Percentiles rank a stretch among this genome's conserved stretches.
Conservation (phyloP, 1,284 basidiomycete genomes). For the Tilletia caries region DNA sequence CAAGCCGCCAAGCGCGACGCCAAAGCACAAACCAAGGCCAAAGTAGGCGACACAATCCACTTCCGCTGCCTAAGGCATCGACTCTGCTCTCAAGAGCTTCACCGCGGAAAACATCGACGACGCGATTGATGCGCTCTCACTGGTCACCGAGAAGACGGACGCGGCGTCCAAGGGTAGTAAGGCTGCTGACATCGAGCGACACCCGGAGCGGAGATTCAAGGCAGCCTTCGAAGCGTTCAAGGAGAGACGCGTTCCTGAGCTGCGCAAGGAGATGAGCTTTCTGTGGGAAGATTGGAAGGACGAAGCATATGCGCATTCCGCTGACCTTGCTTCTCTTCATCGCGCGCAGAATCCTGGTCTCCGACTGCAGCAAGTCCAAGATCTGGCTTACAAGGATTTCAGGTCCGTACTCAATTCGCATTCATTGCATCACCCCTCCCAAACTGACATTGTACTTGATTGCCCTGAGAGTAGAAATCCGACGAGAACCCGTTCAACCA, state of each 20-base stretch:
- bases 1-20: conserved; percentile 60
- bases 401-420: conserved; percentile 14
- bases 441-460: no score
- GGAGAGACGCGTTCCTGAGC: conserved; percentile 76
- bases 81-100: conserved; percentile 57
- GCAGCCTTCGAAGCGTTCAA: conserved; percentile 89
- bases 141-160: conserved; percentile 86
- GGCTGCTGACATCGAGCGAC: conserved; percentile 80
- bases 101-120: conserved; percentile 85
- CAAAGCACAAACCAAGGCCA: conserved; percentile 61
- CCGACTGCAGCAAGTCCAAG: conserved; percentile 76
- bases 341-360: conserved; percentile 69
- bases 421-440: no score
- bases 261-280: conserved; percentile 63
- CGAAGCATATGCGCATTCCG: no score
- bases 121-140: conserved; percentile 80
- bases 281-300: not conserved
- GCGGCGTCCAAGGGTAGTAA: conserved; percentile 66
- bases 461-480: conserved; percentile 71
- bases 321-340: not conserved
- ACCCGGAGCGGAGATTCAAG: conserved; percentile 77
- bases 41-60: conserved; percentile 11
- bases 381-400: conserved; percentile 47
- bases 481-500: conserved; percentile 76
- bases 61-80: conserved; percentile 24